phyloP scores from a whole-genome alignment of 78 protist species.

The Dictyostelium citrinum region DNA sequence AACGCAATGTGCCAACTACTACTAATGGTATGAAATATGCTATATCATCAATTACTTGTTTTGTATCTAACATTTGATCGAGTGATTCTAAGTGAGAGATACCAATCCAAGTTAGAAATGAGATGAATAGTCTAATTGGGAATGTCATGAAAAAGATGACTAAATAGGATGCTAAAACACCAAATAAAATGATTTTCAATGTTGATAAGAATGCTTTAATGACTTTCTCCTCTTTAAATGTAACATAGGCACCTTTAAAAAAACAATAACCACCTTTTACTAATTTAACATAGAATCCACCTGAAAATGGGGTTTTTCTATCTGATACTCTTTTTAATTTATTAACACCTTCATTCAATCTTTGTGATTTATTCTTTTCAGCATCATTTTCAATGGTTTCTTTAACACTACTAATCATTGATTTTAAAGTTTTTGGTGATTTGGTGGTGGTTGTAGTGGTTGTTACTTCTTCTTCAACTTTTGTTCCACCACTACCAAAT shows the following conservation, averaged over 20 bases:
- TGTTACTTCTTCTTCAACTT: background rate
- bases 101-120: background rate
- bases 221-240: background rate
- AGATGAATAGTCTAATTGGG: background rate
- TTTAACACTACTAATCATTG: background rate
- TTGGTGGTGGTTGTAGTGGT: background rate
- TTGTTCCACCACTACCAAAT: background rate
- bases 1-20: slow-evolving; percentile 48
- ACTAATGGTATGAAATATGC: slow-evolving; percentile 40
- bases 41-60: background rate
- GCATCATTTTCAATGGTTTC: background rate
- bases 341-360: background rate
- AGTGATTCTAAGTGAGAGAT: background rate
- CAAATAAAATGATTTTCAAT: background rate
- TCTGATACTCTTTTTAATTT: slow-evolving; percentile 19
- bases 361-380: background rate
- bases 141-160: background rate
- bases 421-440: background rate
- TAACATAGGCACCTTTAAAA: background rate
- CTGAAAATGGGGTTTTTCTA: slow-evolving; percentile 20
- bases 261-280: slow-evolving; percentile 22
- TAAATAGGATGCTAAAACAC: slow-evolving; percentile 27
- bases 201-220: slow-evolving; percentile 1
- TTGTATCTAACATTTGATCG: background rate
- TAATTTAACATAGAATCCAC: slow-evolving; percentile 43